These are phyloP conservation scores for Vachellia pachyceras DNA, from an alignment of 306 rosid species.

Conservation along the genomic window DNA sequence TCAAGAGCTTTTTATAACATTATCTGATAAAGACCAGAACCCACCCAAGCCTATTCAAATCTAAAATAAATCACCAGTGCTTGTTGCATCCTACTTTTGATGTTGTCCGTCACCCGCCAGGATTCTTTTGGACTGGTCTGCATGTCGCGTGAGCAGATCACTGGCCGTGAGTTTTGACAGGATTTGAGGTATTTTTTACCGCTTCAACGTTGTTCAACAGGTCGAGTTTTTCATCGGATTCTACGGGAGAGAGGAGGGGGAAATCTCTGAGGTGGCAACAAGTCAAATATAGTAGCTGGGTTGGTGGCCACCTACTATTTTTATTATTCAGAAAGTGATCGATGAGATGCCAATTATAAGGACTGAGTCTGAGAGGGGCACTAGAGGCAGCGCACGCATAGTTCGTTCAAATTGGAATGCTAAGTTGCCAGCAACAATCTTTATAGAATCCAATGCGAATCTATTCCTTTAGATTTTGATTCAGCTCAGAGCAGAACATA, in stretches of 20 bases:
- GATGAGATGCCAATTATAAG: constrained; percentile 6
- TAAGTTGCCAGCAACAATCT: constrained; percentile 18
- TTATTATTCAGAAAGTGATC: background rate
- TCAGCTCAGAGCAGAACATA: background rate
- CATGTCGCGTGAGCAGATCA: background rate
- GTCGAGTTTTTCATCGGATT: constrained; percentile 22
- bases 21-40: background rate
- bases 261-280: background rate
- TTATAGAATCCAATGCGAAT: constrained; percentile 37
- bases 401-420: constrained; percentile 23
- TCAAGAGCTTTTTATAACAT: background rate
- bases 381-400: background rate
- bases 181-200: background rate
- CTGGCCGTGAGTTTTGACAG: background rate
- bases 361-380: background rate
- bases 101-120: background rate
- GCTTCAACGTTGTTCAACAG: background rate
- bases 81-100: background rate
- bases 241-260: background rate
- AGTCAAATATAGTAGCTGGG: constrained; percentile 30
- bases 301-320: constrained; percentile 29
- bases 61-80: background rate
- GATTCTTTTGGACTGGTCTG: background rate
- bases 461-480: background rate
- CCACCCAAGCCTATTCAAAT: background rate